A percentile compares a stretch with the other conserved stretches of the same genome.
These are phyloP conservation scores for Leccinum variicolor DNA, from an alignment of 768 basidiomycete genomes.

Conservation along the genomic window DNA sequence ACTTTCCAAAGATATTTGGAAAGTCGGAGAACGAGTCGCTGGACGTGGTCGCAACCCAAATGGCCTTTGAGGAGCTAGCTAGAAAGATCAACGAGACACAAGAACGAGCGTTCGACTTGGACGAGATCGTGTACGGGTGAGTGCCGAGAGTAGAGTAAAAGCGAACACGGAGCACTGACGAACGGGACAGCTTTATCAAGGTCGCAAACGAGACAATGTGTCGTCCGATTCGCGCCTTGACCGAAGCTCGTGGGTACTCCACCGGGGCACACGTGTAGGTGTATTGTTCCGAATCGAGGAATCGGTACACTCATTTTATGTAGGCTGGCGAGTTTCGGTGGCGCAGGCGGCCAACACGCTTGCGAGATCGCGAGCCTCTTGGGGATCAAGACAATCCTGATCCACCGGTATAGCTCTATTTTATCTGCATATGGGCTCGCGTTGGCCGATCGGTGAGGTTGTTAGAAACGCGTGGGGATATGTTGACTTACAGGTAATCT, in stretches of 20 bases:
- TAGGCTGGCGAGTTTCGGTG: slow-evolving; percentile 84
- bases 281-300: neutral
- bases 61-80: slow-evolving; percentile 65
- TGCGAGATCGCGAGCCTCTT: slow-evolving; percentile 87
- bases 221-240: slow-evolving; percentile 85
- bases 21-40: slow-evolving; percentile 82
- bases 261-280: slow-evolving; percentile 67
- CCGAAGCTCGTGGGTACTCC: slow-evolving; percentile 85
- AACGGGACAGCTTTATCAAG: slow-evolving; percentile 73
- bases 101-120: slow-evolving; percentile 58
- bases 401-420: slow-evolving; percentile 91
- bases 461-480: neutral
- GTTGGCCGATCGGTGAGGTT: slow-evolving; percentile 65
- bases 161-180: neutral
- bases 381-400: slow-evolving; percentile 83
- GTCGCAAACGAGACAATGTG: slow-evolving; percentile 98
- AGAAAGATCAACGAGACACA: slow-evolving; percentile 67
- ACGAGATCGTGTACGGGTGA: slow-evolving; percentile 89
- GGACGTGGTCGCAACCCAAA: slow-evolving; percentile 66
- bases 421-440: slow-evolving; percentile 94
- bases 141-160: slow-evolving; percentile 14
- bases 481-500: neutral
- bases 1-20: slow-evolving; percentile 95
- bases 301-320: neutral
- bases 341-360: slow-evolving; percentile 89